Evolutionary conservation across 345 rosid genomes (phyloP), one percentile per base, ranked within the genome.

Genomic region (Eucalyptus cloeziana): DNA sequence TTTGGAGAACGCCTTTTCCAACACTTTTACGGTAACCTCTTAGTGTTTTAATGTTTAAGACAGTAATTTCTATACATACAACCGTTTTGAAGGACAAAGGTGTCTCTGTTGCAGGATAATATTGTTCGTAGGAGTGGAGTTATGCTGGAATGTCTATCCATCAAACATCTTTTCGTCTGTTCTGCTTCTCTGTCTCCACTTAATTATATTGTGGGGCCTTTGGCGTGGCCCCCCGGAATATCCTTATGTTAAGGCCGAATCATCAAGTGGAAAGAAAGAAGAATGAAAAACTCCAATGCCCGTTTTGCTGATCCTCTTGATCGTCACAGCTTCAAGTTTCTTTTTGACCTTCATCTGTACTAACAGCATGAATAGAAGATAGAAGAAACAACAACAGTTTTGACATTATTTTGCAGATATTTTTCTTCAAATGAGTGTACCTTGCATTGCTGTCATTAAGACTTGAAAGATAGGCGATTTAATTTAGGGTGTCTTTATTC

Each of bases 101-200:
- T 86, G 89, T 89, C 13, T 86, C 86, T 87, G 31, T 43, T 80
- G 89, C 94, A 97, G 98, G n/a, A 54, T 98, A 92, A 43, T 93
- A 90, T 60, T 98, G 92, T 95, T 97, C 25, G 5, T 94, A 1
- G 97, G 96, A 16, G 94, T 94, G 89, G 99, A 97, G 91, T 64
- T 95, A 10, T 98, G 99, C 95, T 97, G 99, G 99, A 98, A 98
- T 88, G 91, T 98, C 37, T 98, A 94, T 88, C 99, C 99, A 58
- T 98, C 99, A 62, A 94, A 91, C 88, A 37, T 89, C 14, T 92
- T 90, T 90, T 97, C 99, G 37, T 98, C 99, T 37, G 94, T 92
- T 69, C 87, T 93, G 90, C 95, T 98, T 79, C 88, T 95, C 49
- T 91, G 91, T 89, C 94, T 97, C 60, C 97, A 97, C 91, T 90